These are phyloP conservation scores for Neurospora tetrasperma DNA, from an alignment of 495 filamentous ascomycete genomes.

Conservation along the genomic window DNA sequence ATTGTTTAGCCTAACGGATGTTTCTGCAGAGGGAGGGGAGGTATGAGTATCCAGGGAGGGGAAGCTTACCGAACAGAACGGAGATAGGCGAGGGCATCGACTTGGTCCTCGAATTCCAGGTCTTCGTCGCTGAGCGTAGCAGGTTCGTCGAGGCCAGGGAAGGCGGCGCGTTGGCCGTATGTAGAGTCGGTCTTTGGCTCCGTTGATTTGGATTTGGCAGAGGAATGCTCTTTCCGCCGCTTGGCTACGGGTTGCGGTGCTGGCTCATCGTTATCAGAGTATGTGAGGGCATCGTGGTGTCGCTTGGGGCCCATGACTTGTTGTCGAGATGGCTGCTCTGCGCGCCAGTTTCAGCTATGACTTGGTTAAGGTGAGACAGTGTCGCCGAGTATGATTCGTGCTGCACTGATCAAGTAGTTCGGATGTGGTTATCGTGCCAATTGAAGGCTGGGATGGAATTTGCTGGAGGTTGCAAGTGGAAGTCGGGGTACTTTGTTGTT, in stretches of 20 bases:
- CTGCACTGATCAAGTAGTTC: background rate
- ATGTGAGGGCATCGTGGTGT: slow-evolving; percentile 3
- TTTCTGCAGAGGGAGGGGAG: slow-evolving; percentile 1
- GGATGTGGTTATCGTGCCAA: background rate
- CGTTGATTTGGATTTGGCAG: slow-evolving; percentile 11
- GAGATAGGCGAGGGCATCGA: slow-evolving; percentile 64
- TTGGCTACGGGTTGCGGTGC: slow-evolving; percentile 17
- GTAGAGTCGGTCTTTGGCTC: slow-evolving; percentile 44
- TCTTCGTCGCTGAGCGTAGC: slow-evolving; percentile 33
- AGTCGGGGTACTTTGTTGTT: background rate
- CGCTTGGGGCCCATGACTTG: slow-evolving; percentile 24
- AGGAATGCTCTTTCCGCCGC: slow-evolving; percentile 15
- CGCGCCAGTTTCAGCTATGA: background rate
- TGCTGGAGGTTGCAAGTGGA: background rate
- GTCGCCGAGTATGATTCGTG: background rate
- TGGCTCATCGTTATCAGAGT: slow-evolving; percentile 6
- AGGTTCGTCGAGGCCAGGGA: slow-evolving; percentile 57
- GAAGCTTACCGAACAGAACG: slow-evolving; percentile 66
- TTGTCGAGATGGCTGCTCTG: background rate
- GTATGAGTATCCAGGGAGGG: slow-evolving; percentile 3
- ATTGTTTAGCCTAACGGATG: slow-evolving; percentile 22
- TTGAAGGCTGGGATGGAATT: background rate
- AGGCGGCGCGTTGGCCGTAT: slow-evolving; percentile 67
- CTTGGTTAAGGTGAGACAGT: background rate
- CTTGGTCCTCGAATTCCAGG: slow-evolving; percentile 46